Percentiles rank a stretch among this genome's conserved stretches.
These are phyloP conservation scores for Fomitopsis schrenkii DNA, from an alignment of 1,284 basidiomycete species.

Conservation along the genomic window DNA sequence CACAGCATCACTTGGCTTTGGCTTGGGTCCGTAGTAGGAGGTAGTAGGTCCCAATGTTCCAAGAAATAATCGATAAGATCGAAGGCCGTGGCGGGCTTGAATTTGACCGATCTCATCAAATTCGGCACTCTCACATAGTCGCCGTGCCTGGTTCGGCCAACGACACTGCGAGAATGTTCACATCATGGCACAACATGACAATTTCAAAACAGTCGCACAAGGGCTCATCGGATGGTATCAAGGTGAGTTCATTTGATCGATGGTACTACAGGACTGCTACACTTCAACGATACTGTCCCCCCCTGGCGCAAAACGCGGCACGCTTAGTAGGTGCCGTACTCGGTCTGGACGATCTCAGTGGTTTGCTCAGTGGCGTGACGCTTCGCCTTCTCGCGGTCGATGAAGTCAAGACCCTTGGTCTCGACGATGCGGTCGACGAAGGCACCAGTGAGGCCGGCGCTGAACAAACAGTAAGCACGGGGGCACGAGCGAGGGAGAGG, in stretches of 20 bases:
- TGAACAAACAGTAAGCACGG: slow-evolving; percentile 6
- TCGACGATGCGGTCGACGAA: slow-evolving; percentile 43
- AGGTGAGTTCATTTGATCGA: slow-evolving; percentile 2
- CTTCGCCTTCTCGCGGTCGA: slow-evolving; percentile 43
- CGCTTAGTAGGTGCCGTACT: slow-evolving; percentile 17
- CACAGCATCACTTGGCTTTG: no score
- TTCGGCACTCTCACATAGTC: not conserved
- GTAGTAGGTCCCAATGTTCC: not conserved
- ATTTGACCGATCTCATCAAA: not conserved
- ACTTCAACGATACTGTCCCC: not conserved
- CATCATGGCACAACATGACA: not conserved
- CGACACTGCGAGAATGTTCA: not conserved
- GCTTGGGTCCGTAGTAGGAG: not conserved
- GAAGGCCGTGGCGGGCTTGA: not conserved
- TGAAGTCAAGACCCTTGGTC: slow-evolving; percentile 41
- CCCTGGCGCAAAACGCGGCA: not conserved
- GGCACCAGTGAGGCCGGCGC: slow-evolving; percentile 39
- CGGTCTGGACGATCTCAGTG: slow-evolving; percentile 14
- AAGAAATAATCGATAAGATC: not conserved
- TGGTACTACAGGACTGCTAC: slow-evolving; percentile 1
- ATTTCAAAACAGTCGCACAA: not conserved
- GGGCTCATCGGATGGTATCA: slow-evolving; percentile 6
- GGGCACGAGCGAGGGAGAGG: not conserved
- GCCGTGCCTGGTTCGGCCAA: not conserved
- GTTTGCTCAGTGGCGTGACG: slow-evolving; percentile 23